A percentile compares a stretch with the other conserved stretches of the same genome.
These are phyloP conservation scores for Arthrobotrys sinensis DNA, from an alignment of 2,329 filamentous ascomycete genomes.

Conservation along the genomic window DNA sequence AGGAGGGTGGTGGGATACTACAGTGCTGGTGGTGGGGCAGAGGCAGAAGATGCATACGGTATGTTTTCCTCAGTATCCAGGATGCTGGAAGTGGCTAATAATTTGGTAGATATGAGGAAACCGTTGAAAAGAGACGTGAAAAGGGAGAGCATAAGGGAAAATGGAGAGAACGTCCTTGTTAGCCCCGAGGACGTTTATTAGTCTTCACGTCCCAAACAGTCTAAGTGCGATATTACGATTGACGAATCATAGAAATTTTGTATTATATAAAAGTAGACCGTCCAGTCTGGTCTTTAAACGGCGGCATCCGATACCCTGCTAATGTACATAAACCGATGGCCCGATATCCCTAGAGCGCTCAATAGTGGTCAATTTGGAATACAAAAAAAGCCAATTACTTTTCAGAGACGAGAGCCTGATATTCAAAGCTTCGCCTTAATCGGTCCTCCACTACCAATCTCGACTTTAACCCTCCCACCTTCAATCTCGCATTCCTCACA, in stretches of 20 bases:
- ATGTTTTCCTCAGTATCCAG: constrained; percentile 15
- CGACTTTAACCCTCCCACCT: constrained; percentile 65
- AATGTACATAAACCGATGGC: constrained; percentile 39
- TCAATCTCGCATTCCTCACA: constrained; percentile 81
- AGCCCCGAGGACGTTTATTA: constrained; percentile 83
- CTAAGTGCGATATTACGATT: constrained; percentile 13
- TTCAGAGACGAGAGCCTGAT: constrained; percentile 47
- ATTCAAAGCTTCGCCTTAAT: constrained; percentile 42
- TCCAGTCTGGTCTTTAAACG: not conserved
- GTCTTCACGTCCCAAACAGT: not conserved
- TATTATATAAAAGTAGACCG: constrained; percentile 31
- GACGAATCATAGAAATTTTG: constrained; percentile 14
- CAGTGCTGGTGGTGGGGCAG: constrained; percentile 80
- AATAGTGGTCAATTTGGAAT: constrained; percentile 63
- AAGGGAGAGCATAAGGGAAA: constrained; percentile 81
- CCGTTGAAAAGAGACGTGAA: constrained; percentile 85
- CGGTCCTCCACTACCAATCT: constrained; percentile 59
- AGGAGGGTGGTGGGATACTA: constrained; percentile 93
- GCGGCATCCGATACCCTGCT: constrained; percentile 27
- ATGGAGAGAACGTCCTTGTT: constrained; percentile 85
- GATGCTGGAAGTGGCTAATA: constrained; percentile 1
- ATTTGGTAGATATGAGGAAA: constrained; percentile 85
- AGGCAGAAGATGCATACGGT: constrained; percentile 84
- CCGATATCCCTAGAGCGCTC: constrained; percentile 43
- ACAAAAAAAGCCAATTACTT: constrained; percentile 64